Evolutionary conservation across 1,284 basidiomycete genomes (phyloP).

Genomic region (Prillingera fragicola): DNA sequence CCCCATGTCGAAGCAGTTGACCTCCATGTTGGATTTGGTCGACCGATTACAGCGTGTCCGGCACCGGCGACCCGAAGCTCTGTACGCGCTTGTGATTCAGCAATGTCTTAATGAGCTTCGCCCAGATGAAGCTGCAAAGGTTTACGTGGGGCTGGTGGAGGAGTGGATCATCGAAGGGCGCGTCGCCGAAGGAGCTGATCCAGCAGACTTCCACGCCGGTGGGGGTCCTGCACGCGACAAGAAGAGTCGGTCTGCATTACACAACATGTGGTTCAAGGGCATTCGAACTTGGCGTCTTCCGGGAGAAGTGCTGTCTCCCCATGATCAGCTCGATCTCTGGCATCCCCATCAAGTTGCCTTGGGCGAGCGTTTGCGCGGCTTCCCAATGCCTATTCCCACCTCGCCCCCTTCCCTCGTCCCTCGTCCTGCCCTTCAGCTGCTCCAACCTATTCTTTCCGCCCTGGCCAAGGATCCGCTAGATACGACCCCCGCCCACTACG

Average conservation of each 20-base stretch:
- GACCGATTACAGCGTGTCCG: conserved; percentile 28
- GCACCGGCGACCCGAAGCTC: conserved; percentile 22
- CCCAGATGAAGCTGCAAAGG: conserved; percentile 40
- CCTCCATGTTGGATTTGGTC: conserved; percentile 23
- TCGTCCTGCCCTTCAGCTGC: conserved; percentile 23
- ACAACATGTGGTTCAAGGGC: conserved; percentile 41
- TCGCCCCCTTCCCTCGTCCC: conserved; percentile 45
- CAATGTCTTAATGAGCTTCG: conserved; percentile 26
- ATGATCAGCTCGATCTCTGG: conserved; percentile 46
- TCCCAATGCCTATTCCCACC: conserved; percentile 42
- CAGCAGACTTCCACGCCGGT: conserved; percentile 36
- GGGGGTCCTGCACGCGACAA: conserved; percentile 8
- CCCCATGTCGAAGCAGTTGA: neutral
- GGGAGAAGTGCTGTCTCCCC: conserved; percentile 43
- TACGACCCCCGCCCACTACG: conserved; percentile 22
- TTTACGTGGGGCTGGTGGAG: conserved; percentile 46
- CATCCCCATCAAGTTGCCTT: conserved; percentile 40
- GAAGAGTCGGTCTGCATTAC: conserved; percentile 10
- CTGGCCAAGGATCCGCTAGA: conserved; percentile 26
- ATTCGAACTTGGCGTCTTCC: conserved; percentile 45
- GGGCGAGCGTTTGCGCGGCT: conserved; percentile 39
- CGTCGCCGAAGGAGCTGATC: conserved; percentile 39
- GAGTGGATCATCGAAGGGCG: conserved; percentile 48
- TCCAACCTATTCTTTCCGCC: conserved; percentile 31
- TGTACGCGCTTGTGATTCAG: conserved; percentile 32